A percentile compares a stretch with the other conserved stretches of the same genome.
phyloP scores from a whole-genome alignment of 2,329 filamentous ascomycete genomes.

The Sporothrix inflata region DNA sequence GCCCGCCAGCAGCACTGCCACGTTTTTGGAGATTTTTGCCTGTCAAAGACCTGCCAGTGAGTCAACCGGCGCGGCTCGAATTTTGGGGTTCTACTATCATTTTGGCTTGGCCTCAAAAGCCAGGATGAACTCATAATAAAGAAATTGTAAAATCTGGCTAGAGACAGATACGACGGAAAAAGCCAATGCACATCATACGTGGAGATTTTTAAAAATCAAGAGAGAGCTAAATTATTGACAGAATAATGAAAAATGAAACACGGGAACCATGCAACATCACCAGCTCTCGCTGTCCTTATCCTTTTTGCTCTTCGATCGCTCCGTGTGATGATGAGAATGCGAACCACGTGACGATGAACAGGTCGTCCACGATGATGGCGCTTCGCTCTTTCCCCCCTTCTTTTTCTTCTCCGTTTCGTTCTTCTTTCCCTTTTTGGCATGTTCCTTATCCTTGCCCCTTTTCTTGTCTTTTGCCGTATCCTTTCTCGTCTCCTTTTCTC shows the following conservation, averaged over 20 bases:
- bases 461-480: not conserved
- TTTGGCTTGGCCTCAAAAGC: not conserved
- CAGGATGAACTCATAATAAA: not conserved
- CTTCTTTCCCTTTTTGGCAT: not conserved
- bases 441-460: not conserved
- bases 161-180: not conserved
- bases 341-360: slow-evolving; percentile 17
- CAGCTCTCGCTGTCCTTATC: not conserved
- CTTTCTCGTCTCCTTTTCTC: not conserved
- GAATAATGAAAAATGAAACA: not conserved
- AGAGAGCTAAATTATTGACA: not conserved
- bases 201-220: too few relatives aligned
- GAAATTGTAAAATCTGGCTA: not conserved
- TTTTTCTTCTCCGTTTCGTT: not conserved
- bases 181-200: not conserved
- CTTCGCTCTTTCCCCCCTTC: not conserved
- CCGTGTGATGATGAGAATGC: not conserved
- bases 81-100: too few relatives aligned
- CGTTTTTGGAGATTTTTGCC: slow-evolving; percentile 10
- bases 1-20: slow-evolving; percentile 17
- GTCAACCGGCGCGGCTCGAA: slow-evolving; percentile 24
- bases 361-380: slow-evolving; percentile 4
- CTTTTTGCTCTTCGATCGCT: not conserved
- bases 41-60: slow-evolving; percentile 19
- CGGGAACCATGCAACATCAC: not conserved